phyloP scores from a whole-genome alignment of 805 yeast genomes.

The Saccharomyces eubayanus region DNA sequence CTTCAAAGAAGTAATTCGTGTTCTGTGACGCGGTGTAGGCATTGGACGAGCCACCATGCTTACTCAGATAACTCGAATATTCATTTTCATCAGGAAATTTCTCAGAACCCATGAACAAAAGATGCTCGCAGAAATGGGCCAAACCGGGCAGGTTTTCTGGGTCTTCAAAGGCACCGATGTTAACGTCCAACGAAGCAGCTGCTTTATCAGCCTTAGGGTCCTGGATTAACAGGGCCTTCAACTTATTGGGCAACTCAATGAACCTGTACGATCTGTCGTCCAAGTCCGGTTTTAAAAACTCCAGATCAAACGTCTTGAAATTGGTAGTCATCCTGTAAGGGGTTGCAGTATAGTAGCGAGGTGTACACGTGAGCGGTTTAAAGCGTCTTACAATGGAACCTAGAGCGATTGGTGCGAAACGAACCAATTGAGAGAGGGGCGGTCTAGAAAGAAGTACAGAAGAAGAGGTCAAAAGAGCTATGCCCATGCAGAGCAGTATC shows the following conservation, averaged over 20 bases:
- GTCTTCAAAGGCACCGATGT: slow-evolving; percentile 70
- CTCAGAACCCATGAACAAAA: slow-evolving; percentile 71
- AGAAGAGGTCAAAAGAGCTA: slow-evolving; percentile 2
- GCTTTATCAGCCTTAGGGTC: slow-evolving; percentile 67
- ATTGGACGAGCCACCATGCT: slow-evolving; percentile 82
- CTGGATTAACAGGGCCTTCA: slow-evolving; percentile 55
- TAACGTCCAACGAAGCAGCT: slow-evolving; percentile 73
- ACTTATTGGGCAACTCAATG: slow-evolving; percentile 48
- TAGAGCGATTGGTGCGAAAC: neutral
- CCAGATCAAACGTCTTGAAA: slow-evolving; percentile 12
- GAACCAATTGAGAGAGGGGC: neutral
- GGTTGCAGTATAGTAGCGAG: neutral
- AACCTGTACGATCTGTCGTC: slow-evolving; percentile 75
- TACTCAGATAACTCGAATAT: slow-evolving; percentile 63
- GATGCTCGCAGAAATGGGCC: slow-evolving; percentile 72
- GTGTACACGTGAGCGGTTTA: neutral
- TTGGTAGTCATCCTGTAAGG: slow-evolving; percentile 1
- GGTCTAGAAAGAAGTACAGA: neutral
- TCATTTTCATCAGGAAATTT: slow-evolving; percentile 76
- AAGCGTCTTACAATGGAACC: neutral
- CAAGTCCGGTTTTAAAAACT: slow-evolving; percentile 35
- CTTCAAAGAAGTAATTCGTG: slow-evolving; percentile 86
- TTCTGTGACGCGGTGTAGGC: slow-evolving; percentile 87
- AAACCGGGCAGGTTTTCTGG: slow-evolving; percentile 57
- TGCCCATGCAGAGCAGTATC: slow-evolving; percentile 7